phyloP scores from a whole-genome alignment of 1,139 yeast genomes.

The Hyphopichia buzzinii region DNA sequence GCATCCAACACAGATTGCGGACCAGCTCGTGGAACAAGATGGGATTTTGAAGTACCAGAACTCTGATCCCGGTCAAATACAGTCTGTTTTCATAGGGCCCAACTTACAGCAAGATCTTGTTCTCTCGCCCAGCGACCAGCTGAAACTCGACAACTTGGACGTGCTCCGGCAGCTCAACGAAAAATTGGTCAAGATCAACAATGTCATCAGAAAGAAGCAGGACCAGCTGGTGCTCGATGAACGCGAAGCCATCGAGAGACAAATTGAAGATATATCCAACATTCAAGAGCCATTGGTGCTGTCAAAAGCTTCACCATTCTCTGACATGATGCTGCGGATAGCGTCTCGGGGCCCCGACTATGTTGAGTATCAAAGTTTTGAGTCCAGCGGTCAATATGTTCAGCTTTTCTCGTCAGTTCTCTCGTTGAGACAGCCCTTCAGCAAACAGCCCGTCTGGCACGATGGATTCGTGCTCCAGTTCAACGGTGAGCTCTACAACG shows the following conservation, averaged over 20 bases:
- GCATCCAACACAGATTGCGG: conserved; percentile 7
- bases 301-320: conserved; percentile 1
- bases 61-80: conserved; percentile 12
- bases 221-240: conserved; percentile 10
- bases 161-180: conserved; percentile 20
- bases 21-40: conserved; percentile 1
- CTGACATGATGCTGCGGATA: conserved; percentile 38
- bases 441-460: conserved; percentile 59
- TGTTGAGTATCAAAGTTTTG: conserved; percentile 16
- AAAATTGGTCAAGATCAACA: conserved; percentile 23
- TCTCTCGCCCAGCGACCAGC: conserved; percentile 19
- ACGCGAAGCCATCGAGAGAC: conserved; percentile 10
- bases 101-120: conserved; percentile 15
- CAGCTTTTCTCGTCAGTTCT: conserved; percentile 66
- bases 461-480: conserved; percentile 51
- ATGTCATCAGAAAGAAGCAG: conserved; percentile 26
- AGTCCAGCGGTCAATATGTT: conserved; percentile 12
- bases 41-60: conserved; percentile 20
- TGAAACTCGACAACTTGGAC: conserved; percentile 27
- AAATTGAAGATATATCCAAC: conserved; percentile 12
- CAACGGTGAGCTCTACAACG: conserved; percentile 84
- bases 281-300: conserved; percentile 3
- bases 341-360: conserved; percentile 58
- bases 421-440: conserved; percentile 75
- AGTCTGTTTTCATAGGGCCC: conserved; percentile 12